phyloP scores from a whole-genome alignment of 768 basidiomycete species.

The Pleurotus eryngii region DNA sequence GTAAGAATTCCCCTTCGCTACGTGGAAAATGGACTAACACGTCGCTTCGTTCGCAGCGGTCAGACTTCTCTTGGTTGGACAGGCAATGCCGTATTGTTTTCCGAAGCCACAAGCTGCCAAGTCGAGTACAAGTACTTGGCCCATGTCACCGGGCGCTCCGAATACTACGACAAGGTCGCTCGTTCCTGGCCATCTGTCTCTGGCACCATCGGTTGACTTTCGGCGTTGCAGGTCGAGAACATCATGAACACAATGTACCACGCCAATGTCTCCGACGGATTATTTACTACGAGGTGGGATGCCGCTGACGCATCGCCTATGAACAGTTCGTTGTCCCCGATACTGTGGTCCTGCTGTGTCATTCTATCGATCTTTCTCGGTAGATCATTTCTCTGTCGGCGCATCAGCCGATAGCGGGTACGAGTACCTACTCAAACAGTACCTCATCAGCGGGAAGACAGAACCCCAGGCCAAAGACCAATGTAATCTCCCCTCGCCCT shows the following conservation, averaged over 20 bases:
- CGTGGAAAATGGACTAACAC: background rate
- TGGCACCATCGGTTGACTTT: too few species aligned
- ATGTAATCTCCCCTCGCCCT: conserved; percentile 33
- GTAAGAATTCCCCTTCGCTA: conserved; percentile 27
- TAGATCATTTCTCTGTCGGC: conserved; percentile 56
- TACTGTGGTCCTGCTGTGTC: background rate
- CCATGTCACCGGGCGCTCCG: conserved; percentile 67
- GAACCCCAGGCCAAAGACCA: conserved; percentile 46
- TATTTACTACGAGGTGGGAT: conserved; percentile 64
- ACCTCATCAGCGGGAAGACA: conserved; percentile 59
- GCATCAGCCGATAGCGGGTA: conserved; percentile 70
- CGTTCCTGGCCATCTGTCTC: background rate
- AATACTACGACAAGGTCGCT: conserved; percentile 55
- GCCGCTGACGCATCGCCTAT: conserved; percentile 40
- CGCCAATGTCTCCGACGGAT: conserved; percentile 51
- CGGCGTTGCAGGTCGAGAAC: conserved; percentile 36
- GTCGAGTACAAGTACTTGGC: conserved; percentile 85
- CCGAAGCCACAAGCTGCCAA: conserved; percentile 81
- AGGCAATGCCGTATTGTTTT: conserved; percentile 34
- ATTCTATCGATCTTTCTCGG: too few species aligned
- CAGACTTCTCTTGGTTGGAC: conserved; percentile 29
- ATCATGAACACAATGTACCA: conserved; percentile 44
- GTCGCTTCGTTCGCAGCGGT: conserved; percentile 18
- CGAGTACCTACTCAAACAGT: conserved; percentile 76
- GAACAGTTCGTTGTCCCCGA: conserved; percentile 36